Percentiles rank a stretch among this genome's conserved stretches.
Conservation (phyloP, 1,284 basidiomycete species). For the Microbotryomycetes sp. region DNA sequence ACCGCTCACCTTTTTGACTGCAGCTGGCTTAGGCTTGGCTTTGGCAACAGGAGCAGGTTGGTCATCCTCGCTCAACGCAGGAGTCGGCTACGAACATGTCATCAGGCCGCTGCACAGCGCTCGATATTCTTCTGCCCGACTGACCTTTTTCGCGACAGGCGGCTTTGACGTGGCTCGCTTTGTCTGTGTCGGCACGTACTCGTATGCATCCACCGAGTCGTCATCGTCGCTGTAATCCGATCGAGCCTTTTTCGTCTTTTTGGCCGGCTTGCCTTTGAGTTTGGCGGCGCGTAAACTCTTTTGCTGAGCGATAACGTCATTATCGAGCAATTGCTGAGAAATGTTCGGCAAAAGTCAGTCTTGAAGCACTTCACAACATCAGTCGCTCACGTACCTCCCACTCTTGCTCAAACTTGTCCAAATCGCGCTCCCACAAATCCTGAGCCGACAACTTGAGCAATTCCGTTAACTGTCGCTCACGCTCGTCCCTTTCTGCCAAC, state of each 20-base stretch:
- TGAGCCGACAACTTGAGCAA: conserved; percentile 73
- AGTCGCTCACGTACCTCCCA: conserved; percentile 56
- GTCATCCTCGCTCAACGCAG: not conserved
- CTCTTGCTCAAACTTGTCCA: conserved; percentile 71
- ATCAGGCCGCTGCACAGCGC: too few relatives aligned
- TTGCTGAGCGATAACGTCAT: conserved; percentile 50
- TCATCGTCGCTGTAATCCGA: conserved; percentile 26
- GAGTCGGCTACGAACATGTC: not conserved
- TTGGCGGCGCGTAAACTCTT: conserved; percentile 46
- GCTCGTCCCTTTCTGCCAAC: conserved; percentile 66
- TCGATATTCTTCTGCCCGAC: too few relatives aligned
- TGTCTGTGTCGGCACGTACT: conserved; percentile 26
- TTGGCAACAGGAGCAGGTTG: not conserved
- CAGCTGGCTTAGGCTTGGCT: conserved; percentile 4
- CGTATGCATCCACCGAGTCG: not conserved
- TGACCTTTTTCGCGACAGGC: conserved; percentile 46
- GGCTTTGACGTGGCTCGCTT: conserved; percentile 56
- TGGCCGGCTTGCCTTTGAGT: conserved; percentile 55
- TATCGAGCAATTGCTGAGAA: conserved; percentile 54
- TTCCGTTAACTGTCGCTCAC: conserved; percentile 72
- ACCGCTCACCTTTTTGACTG: conserved; percentile 4
- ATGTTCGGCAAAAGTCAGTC: conserved; percentile 15
- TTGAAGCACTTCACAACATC: not conserved
- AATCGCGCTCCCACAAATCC: conserved; percentile 84
- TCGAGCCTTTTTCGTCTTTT: conserved; percentile 39